phyloP scores from a whole-genome alignment of 2,329 filamentous ascomycete genomes.

The Teratosphaeria destructans region DNA sequence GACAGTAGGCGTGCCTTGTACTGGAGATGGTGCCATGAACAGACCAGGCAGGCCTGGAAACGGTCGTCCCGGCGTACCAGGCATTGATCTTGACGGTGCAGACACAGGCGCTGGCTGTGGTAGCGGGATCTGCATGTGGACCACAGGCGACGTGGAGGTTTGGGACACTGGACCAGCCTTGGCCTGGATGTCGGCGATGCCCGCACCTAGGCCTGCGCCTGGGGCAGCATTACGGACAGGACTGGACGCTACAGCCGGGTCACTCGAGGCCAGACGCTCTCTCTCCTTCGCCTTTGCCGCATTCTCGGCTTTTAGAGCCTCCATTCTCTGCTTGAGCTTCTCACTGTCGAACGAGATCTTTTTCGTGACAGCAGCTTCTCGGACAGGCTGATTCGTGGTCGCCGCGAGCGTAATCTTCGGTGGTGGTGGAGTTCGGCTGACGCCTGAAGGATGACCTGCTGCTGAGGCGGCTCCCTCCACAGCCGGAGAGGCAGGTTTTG shows the following conservation, averaged over 20 bases:
- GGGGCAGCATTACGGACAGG: neutral
- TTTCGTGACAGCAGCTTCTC: neutral
- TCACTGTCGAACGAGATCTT: slow-evolving; percentile 43
- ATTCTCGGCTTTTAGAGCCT: slow-evolving; percentile 48
- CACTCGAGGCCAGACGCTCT: slow-evolving; percentile 5
- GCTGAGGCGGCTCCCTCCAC: neutral
- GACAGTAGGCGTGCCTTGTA: neutral
- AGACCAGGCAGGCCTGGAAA: slow-evolving; percentile 11
- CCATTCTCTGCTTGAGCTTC: slow-evolving; percentile 66
- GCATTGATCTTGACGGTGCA: neutral
- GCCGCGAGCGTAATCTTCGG: neutral
- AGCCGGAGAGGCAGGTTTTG: neutral
- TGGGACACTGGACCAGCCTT: neutral
- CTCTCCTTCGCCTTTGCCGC: slow-evolving; percentile 11
- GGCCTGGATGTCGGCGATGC: slow-evolving; percentile 1
- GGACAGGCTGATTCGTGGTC: neutral
- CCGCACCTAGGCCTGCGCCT: slow-evolving; percentile 8
- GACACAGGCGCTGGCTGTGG: slow-evolving; percentile 1
- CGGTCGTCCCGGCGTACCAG: slow-evolving; percentile 3
- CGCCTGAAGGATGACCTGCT: neutral
- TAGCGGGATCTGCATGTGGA: neutral
- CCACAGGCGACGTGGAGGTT: neutral
- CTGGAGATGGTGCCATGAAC: slow-evolving; percentile 15
- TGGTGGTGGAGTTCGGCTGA: neutral
- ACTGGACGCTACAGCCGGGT: slow-evolving; percentile 4